Percentiles rank a stretch among this genome's conserved stretches.
Evolutionary conservation across 495 filamentous ascomycete genomes (phyloP).

Genomic region (Physcia stellaris): DNA sequence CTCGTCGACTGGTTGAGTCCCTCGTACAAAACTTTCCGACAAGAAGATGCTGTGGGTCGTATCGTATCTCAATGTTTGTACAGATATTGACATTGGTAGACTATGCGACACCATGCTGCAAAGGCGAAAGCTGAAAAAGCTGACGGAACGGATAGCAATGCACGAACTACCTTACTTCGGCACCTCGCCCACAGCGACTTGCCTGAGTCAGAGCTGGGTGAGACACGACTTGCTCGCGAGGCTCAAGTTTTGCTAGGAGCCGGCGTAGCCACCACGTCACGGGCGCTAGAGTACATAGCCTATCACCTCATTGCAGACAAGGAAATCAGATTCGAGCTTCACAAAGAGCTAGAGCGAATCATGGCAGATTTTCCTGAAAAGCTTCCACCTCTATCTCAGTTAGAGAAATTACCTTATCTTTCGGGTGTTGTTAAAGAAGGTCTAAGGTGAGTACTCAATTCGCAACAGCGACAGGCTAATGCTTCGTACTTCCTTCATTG

Average conservation of each 20-base stretch:
- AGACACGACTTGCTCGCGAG: conserved; percentile 17
- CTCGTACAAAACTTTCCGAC: too few species aligned
- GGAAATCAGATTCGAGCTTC: conserved; percentile 4
- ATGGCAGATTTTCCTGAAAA: conserved; percentile 14
- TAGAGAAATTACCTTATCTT: conserved; percentile 16
- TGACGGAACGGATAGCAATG: background rate
- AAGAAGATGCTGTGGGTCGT: too few species aligned
- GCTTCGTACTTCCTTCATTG: too few species aligned
- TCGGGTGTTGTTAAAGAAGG: background rate
- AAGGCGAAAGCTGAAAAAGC: background rate
- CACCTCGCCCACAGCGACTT: conserved; percentile 17
- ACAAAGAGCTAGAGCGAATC: conserved; percentile 10
- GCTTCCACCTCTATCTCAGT: conserved; percentile 16
- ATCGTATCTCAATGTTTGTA: too few species aligned
- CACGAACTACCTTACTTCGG: conserved; percentile 12
- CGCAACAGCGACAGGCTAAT: too few species aligned
- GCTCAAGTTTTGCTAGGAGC: conserved; percentile 16
- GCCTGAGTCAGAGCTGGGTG: conserved; percentile 17
- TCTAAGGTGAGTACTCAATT: background rate
- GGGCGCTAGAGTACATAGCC: conserved; percentile 14
- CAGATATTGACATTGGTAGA: too few species aligned
- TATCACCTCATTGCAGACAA: conserved; percentile 19
- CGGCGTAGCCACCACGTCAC: conserved; percentile 18
- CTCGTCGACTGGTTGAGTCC: too few species aligned
- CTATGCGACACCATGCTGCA: background rate